A percentile compares a stretch with the other conserved stretches of the same genome.
Evolutionary conservation across 2,329 filamentous ascomycete species (phyloP).

Genomic region (Xylaria sp.): DNA sequence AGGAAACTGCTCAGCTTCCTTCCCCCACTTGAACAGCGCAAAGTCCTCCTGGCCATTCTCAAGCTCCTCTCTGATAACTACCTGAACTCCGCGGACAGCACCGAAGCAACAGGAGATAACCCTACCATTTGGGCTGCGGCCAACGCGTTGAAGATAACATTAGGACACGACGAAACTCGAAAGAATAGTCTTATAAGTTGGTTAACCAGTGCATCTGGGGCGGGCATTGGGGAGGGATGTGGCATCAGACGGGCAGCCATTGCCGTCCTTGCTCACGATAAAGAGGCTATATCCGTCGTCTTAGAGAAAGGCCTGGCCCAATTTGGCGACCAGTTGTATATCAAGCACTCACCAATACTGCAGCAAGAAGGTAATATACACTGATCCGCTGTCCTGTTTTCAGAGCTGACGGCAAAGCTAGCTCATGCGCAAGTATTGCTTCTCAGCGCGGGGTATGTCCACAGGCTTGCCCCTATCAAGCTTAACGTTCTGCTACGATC

Average conservation of each 20-base stretch:
- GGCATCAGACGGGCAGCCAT: conserved; percentile 69
- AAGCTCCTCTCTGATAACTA: conserved; percentile 50
- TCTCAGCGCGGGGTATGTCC: conserved; percentile 74
- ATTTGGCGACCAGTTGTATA: conserved; percentile 86
- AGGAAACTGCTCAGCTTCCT: conserved; percentile 40
- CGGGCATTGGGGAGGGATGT: conserved; percentile 65
- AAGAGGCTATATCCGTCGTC: conserved; percentile 54
- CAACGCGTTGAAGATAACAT: conserved; percentile 54
- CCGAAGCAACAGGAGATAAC: conserved; percentile 37
- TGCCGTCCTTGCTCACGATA: conserved; percentile 57
- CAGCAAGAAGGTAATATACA: conserved; percentile 78
- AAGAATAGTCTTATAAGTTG: conserved; percentile 62
- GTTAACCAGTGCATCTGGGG: conserved; percentile 66
- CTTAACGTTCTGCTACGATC: conserved; percentile 72
- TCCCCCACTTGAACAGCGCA: conserved; percentile 48
- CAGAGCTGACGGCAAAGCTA: conserved; percentile 40
- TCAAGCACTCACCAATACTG: conserved; percentile 80
- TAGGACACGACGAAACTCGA: conserved; percentile 51
- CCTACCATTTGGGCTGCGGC: conserved; percentile 59
- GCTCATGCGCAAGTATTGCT: conserved; percentile 80
- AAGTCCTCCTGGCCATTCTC: conserved; percentile 43
- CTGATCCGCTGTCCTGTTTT: not conserved
- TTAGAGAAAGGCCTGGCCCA: conserved; percentile 70
- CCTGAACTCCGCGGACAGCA: conserved; percentile 41
- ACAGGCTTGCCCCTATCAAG: conserved; percentile 66